Evolutionary conservation across 1,139 yeast species (phyloP).

Genomic region (Magnusiomyces suaveolens): DNA sequence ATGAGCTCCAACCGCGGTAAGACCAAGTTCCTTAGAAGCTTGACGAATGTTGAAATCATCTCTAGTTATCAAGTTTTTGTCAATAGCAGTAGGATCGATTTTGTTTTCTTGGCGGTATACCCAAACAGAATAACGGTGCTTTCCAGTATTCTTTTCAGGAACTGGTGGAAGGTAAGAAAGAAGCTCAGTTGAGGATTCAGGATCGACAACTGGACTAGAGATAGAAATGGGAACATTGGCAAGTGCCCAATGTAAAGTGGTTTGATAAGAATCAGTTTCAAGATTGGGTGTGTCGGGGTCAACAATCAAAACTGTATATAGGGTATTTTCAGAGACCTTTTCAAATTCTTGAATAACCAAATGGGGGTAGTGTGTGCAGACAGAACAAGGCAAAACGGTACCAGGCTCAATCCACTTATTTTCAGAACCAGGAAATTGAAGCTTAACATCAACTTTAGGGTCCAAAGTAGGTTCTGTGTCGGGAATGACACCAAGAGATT

Average conservation of each 20-base stretch:
- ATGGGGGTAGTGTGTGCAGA: slow-evolving; percentile 64
- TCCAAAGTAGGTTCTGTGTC: slow-evolving; percentile 84
- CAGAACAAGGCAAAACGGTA: slow-evolving; percentile 56
- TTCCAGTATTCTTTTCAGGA: slow-evolving; percentile 79
- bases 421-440: slow-evolving; percentile 63
- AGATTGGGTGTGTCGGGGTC: slow-evolving; percentile 91
- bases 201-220: slow-evolving; percentile 49
- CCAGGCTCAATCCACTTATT: slow-evolving; percentile 77
- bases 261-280: slow-evolving; percentile 53
- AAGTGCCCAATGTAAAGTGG: slow-evolving; percentile 73
- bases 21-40: slow-evolving; percentile 46
- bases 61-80: slow-evolving; percentile 26
- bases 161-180: slow-evolving; percentile 69
- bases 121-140: slow-evolving; percentile 83
- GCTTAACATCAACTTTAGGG: slow-evolving; percentile 68
- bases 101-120: slow-evolving; percentile 59
- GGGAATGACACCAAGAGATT: slow-evolving; percentile 76
- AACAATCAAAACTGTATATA: slow-evolving; percentile 69
- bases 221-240: slow-evolving; percentile 56
- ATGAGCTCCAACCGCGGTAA: slow-evolving; percentile 81
- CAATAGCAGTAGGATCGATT: slow-evolving; percentile 9
- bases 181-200: slow-evolving; percentile 40
- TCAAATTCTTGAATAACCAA: slow-evolving; percentile 70
- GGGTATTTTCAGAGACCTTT: slow-evolving; percentile 31
- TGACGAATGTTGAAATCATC: slow-evolving; percentile 60